Evolutionary conservation across 495 filamentous ascomycete species (phyloP).

Genomic region (Penicillium manginii): DNA sequence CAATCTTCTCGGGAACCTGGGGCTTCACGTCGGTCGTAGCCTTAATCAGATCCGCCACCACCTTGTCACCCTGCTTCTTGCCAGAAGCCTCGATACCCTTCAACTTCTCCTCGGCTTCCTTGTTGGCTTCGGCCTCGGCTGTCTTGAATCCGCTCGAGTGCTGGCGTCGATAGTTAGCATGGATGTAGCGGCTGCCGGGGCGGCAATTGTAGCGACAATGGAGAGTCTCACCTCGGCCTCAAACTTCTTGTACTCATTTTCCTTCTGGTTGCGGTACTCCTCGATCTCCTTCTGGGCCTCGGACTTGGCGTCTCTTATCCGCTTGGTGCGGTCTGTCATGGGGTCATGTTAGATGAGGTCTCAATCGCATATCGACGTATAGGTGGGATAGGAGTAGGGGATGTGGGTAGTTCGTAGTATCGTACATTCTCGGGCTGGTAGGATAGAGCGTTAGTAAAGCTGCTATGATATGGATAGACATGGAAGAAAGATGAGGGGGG

Average conservation of each 20-base stretch:
- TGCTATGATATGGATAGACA: not conserved
- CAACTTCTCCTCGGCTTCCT: conserved; percentile 79
- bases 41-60: conserved; percentile 77
- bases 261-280: conserved; percentile 86
- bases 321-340: conserved; percentile 87
- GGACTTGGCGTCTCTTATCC: conserved; percentile 90
- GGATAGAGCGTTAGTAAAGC: not conserved
- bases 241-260: conserved; percentile 93
- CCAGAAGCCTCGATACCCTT: conserved; percentile 81
- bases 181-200: not conserved
- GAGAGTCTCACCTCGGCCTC: conserved; percentile 74
- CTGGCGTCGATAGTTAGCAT: conserved; percentile 40
- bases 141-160: conserved; percentile 87
- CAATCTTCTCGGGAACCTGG: conserved; percentile 61
- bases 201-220: too few relatives aligned
- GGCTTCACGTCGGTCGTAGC: conserved; percentile 82
- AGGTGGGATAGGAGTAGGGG: not conserved
- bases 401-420: conserved; percentile 10
- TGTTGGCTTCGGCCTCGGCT: conserved; percentile 82
- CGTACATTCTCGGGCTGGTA: conserved; percentile 74
- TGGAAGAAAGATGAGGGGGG: not conserved
- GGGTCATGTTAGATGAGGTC: conserved; percentile 31
- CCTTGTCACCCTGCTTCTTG: conserved; percentile 74
- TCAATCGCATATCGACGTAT: conserved; percentile 9
- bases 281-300: conserved; percentile 99